Evolutionary conservation across 768 basidiomycete genomes (phyloP).

Genomic region (Boletus edulis): DNA sequence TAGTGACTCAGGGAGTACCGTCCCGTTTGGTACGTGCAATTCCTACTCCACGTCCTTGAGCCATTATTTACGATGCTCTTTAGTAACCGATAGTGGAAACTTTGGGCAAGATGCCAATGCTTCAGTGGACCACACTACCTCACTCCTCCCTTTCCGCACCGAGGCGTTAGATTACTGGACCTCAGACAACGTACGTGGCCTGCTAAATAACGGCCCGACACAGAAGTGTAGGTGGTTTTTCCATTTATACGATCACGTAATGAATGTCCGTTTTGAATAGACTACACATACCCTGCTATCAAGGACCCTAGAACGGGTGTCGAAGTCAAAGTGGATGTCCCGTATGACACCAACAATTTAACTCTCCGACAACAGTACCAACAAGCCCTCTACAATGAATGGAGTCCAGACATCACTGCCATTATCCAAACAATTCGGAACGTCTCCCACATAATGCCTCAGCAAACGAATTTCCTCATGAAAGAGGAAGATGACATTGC

Average conservation of each 20-base stretch:
- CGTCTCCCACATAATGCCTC: background rate
- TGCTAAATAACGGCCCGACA: background rate
- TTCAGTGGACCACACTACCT: background rate
- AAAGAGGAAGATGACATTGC: background rate
- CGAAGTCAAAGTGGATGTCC: conserved; percentile 13
- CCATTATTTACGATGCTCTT: background rate
- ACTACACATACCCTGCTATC: conserved; percentile 19
- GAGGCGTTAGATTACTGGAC: conserved; percentile 4
- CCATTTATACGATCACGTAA: background rate
- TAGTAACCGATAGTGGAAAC: background rate
- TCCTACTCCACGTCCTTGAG: background rate
- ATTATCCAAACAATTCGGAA: background rate
- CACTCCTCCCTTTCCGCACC: conserved; percentile 14
- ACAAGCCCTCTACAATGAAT: background rate
- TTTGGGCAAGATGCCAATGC: background rate
- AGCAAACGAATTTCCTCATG: conserved; percentile 1
- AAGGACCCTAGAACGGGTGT: conserved; percentile 2
- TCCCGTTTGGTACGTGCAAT: conserved; percentile 8
- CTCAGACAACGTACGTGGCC: conserved; percentile 2
- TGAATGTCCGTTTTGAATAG: background rate
- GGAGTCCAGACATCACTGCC: background rate
- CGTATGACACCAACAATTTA: background rate
- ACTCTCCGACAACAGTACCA: conserved; percentile 3
- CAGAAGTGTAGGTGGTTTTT: conserved; percentile 8
- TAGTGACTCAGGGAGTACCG: background rate